A percentile compares a stretch with the other conserved stretches of the same genome.
Conservation (phyloP, 176 grass and related monocot species). For the Avena eriantha region DNA sequence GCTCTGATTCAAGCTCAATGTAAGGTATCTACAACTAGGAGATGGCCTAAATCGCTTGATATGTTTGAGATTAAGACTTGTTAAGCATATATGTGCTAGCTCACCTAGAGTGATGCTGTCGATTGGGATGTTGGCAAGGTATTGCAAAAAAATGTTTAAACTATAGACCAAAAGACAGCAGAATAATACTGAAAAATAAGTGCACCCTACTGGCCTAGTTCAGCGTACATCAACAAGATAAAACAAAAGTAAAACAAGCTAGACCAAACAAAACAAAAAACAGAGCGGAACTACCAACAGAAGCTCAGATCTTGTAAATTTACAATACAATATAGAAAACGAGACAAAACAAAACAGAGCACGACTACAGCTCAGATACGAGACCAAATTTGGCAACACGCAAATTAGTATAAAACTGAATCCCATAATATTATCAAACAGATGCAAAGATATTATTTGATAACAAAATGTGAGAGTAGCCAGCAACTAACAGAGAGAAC, state of each 20-base stretch:
- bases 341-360: not conserved
- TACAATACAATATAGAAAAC: not conserved
- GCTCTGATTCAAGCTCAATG: not conserved
- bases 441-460: conserved; percentile 1
- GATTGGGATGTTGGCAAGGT: not conserved
- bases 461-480: not conserved
- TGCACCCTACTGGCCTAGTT: not conserved
- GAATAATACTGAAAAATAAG: not conserved
- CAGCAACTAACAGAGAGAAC: conserved; percentile 10
- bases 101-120: not conserved
- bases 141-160: not conserved
- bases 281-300: not conserved
- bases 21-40: not conserved
- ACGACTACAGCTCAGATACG: not conserved
- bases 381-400: not conserved
- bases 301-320: not conserved
- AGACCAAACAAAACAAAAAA: not conserved
- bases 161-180: conserved; percentile 1
- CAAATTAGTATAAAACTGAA: not conserved
- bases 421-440: not conserved
- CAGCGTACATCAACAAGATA: not conserved
- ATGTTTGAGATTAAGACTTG: not conserved
- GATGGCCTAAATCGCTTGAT: not conserved
- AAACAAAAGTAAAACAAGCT: not conserved
- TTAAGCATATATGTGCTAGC: not conserved